These are phyloP conservation scores for Pythium grandisporangium DNA, from an alignment of 352 stramenopile genomes.

Conservation along the genomic window DNA sequence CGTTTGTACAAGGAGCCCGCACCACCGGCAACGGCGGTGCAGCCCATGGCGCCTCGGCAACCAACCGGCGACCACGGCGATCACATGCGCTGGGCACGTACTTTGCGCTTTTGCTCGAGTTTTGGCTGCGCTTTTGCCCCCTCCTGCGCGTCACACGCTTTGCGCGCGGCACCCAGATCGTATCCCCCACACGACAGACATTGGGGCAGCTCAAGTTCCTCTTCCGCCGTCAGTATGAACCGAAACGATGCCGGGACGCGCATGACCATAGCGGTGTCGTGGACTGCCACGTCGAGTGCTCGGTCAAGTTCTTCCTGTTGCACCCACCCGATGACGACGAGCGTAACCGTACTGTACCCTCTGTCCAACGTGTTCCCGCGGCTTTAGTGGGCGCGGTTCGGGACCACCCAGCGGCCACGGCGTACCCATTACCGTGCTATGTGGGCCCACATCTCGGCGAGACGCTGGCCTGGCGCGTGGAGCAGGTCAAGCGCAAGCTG, in stretches of 20 bases:
- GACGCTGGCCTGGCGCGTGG: slow-evolving; percentile 59
- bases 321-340: slow-evolving; percentile 18
- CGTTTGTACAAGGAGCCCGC: slow-evolving; percentile 50
- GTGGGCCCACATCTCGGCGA: slow-evolving; percentile 64
- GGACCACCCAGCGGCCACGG: background rate
- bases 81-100: slow-evolving; percentile 66
- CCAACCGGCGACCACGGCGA: slow-evolving; percentile 15
- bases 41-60: too few species aligned
- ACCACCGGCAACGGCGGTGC: too few species aligned
- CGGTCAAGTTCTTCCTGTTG: slow-evolving; percentile 75
- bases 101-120: slow-evolving; percentile 64
- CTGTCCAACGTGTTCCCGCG: too few species aligned
- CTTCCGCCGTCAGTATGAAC: slow-evolving; percentile 20
- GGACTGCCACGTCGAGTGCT: slow-evolving; percentile 67
- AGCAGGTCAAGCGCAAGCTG: slow-evolving; percentile 61
- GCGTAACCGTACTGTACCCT: background rate
- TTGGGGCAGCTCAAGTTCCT: slow-evolving; percentile 73
- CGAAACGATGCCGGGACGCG: background rate
- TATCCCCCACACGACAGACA: slow-evolving; percentile 48
- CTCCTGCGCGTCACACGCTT: slow-evolving; percentile 30
- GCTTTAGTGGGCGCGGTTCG: too few species aligned
- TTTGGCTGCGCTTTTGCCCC: slow-evolving; percentile 49
- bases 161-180: slow-evolving; percentile 46
- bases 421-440: slow-evolving; percentile 48
- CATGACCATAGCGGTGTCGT: slow-evolving; percentile 3